Base-by-base conservation (phyloP, 1,139 yeast genomes). In the Saccharomyces hybrid region DNA sequence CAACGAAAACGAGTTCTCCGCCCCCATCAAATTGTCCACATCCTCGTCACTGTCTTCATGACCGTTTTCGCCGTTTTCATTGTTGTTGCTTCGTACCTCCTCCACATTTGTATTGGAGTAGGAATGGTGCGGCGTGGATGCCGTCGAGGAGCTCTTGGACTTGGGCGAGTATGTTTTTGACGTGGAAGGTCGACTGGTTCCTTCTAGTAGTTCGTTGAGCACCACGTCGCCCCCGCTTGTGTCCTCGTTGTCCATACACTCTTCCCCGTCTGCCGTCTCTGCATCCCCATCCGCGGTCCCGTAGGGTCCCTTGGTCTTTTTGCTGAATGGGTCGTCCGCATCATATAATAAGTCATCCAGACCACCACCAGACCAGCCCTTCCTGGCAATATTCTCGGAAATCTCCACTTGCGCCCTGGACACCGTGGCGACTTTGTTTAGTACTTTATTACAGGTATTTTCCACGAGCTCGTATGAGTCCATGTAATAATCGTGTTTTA, bases 351-450 rank as follows among this genome's bases (percentile, higher is more conserved):
- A 71, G 29, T 80, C 84, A 64, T 88, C 95, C 46, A 88, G 71
- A 0, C 95, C 96, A 25, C 93, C 93, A 8, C 95, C 96, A 9
- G 86, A 78, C 89, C 91, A 85, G 6, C 95, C 95, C 66, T 88
- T 88, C 55, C 83, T 77, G 0, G 96, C 95, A 38, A 89, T 81
- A 23, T 87, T 85, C 64, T 87, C 96, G 61, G 82, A 84, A 5
- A 88, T 81, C 63, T 88, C 95, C 34, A 89, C 81, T 64, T 88
- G 93, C 1, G 95, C 93, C 52, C 89, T 73, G 2, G 88, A 82
- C 6, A 86, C 74, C 0, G 86, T 77, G 0, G 90, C 87, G 0
- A 88, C 77, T 56, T 77, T 75, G 9, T 72, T 68, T 47, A 87
- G 71, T 8, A 87, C 73, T 38, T 76, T 73, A 23, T 74, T 74